A percentile compares a stretch with the other conserved stretches of the same genome.
These are phyloP conservation scores for Fusarium sp. DNA, from an alignment of 2,329 filamentous ascomycete species.

Conservation along the genomic window DNA sequence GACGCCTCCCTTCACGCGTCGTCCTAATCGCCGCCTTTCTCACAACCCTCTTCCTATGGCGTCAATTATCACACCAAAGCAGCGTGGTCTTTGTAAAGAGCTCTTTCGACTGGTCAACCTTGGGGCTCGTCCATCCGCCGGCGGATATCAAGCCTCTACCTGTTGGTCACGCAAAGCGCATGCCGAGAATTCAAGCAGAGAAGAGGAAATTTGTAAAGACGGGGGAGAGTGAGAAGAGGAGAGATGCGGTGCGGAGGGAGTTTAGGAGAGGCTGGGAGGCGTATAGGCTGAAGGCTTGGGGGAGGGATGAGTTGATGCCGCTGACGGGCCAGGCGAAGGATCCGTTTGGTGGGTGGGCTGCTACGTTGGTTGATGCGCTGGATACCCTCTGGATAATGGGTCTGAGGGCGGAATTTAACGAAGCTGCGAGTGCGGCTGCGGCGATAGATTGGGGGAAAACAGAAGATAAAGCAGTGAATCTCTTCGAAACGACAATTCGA, in stretches of 20 bases:
- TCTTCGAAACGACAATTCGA: slow-evolving; percentile 65
- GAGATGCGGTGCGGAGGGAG: slow-evolving; percentile 49
- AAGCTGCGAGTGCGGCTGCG: slow-evolving; percentile 59
- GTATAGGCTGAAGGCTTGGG: slow-evolving; percentile 61
- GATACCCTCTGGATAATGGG: slow-evolving; percentile 72
- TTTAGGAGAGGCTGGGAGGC: slow-evolving; percentile 57
- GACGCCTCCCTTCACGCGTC: not conserved
- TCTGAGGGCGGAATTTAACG: slow-evolving; percentile 56
- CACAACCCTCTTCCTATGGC: not conserved
- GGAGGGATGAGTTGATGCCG: slow-evolving; percentile 61
- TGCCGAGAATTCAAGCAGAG: slow-evolving; percentile 45
- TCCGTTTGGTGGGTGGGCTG: slow-evolving; percentile 63
- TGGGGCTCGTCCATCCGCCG: slow-evolving; percentile 42
- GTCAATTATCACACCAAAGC: slow-evolving; percentile 1
- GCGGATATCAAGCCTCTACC: slow-evolving; percentile 45
- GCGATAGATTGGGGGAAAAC: slow-evolving; percentile 62
- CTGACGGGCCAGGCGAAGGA: slow-evolving; percentile 56
- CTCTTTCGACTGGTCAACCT: slow-evolving; percentile 45
- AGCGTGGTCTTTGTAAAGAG: slow-evolving; percentile 34
- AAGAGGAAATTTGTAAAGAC: slow-evolving; percentile 31
- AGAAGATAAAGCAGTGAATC: slow-evolving; percentile 52
- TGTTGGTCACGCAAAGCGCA: slow-evolving; percentile 29
- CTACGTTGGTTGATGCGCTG: slow-evolving; percentile 67
- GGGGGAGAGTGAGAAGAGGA: slow-evolving; percentile 41
- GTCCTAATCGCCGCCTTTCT: not conserved